These are phyloP conservation scores for Macrophomina pseudophaseolina DNA, from an alignment of 2,329 filamentous ascomycete genomes.

Conservation along the genomic window DNA sequence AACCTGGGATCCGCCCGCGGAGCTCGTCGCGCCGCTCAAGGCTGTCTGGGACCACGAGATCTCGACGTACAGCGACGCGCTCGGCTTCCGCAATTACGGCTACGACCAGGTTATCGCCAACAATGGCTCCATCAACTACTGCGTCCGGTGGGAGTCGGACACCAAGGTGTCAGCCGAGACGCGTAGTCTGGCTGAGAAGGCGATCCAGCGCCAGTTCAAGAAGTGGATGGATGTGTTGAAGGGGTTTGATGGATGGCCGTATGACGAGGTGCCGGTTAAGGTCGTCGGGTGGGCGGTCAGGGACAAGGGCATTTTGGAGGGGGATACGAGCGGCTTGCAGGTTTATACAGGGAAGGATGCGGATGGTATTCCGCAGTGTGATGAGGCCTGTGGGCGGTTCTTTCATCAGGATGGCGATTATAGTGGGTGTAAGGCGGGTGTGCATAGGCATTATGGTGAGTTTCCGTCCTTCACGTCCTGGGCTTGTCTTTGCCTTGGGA, in stretches of 20 bases:
- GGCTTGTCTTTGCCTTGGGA: too few species aligned
- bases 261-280: conserved; percentile 45
- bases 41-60: conserved; percentile 36
- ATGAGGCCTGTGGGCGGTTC: conserved; percentile 49
- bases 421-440: conserved; percentile 45
- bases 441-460: conserved; percentile 47
- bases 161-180: conserved; percentile 45
- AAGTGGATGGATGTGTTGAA: conserved; percentile 52
- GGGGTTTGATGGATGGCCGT: conserved; percentile 53
- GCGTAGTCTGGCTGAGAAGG: conserved; percentile 44
- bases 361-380: conserved; percentile 51
- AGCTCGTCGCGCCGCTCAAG: conserved; percentile 34
- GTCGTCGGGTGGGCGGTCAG: conserved; percentile 55
- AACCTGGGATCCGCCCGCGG: conserved; percentile 36
- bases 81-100: conserved; percentile 39
- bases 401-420: conserved; percentile 53
- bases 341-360: conserved; percentile 50
- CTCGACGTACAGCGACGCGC: conserved; percentile 32
- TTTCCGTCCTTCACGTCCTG: not conserved
- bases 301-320: conserved; percentile 43
- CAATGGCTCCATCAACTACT: conserved; percentile 48
- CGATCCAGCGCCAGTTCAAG: conserved; percentile 45
- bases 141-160: conserved; percentile 53
- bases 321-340: conserved; percentile 43
- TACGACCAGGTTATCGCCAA: conserved; percentile 38